These are phyloP conservation scores for Solanum pimpinellifolium DNA, from an alignment of 257 asterid species.

Conservation along the genomic window DNA sequence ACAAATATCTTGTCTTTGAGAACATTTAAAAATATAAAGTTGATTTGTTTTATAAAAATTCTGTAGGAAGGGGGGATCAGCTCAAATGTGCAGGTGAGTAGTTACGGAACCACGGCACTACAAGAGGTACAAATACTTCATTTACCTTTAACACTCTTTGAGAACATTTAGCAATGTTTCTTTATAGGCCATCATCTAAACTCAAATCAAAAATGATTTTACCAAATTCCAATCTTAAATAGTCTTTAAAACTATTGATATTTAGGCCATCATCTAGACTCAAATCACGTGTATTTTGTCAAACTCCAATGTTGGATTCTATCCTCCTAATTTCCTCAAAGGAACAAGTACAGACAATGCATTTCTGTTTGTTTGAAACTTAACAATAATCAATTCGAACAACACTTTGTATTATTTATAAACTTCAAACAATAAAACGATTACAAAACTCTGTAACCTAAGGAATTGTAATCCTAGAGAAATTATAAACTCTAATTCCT, in stretches of 20 bases:
- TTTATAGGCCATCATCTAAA: neutral
- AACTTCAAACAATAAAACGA: too few relatives aligned
- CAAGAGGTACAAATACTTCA: neutral
- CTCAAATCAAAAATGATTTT: neutral
- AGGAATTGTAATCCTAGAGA: too few relatives aligned
- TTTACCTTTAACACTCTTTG: neutral
- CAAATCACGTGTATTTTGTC: neutral
- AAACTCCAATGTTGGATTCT: neutral
- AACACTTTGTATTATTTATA: too few relatives aligned
- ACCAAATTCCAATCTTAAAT: too few relatives aligned
- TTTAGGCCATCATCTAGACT: neutral
- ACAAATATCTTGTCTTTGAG: neutral
- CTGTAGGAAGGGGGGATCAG: neutral
- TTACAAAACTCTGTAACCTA: too few relatives aligned
- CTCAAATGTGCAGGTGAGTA: neutral
- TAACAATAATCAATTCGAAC: too few relatives aligned
- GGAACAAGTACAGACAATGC: too few relatives aligned
- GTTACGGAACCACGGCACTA: neutral
- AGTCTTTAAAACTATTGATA: neutral
- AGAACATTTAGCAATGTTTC: neutral
- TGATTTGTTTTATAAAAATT: neutral
- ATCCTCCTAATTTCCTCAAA: too few relatives aligned
- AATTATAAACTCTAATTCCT: too few relatives aligned
- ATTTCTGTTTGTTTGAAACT: too few relatives aligned
- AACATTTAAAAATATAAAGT: neutral